phyloP scores from a whole-genome alignment of 371 early-diverging fungal species.

The Mortierella sp. region DNA sequence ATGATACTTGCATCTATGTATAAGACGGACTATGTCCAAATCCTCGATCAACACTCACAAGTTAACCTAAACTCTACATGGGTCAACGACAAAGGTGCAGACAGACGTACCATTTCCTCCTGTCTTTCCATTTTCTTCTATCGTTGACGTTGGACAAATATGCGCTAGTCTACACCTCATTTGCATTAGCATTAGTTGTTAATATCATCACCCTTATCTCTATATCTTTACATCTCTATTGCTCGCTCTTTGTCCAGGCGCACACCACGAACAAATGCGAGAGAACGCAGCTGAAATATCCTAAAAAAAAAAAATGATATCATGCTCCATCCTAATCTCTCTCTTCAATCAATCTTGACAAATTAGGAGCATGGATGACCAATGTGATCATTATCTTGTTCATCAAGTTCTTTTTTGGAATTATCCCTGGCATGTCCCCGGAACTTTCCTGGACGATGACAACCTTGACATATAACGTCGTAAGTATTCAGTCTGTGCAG shows the following conservation, averaged over 20 bases:
- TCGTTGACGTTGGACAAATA: no score
- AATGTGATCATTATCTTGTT: constrained; percentile 82
- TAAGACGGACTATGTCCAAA: constrained; percentile 55
- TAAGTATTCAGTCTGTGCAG: constrained; percentile 58
- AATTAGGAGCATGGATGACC: constrained; percentile 91
- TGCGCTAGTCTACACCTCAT: no score
- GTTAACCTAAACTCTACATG: constrained; percentile 77
- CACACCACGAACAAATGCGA: no score
- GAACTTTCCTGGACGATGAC: constrained; percentile 97
- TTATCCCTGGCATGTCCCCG: constrained; percentile 90
- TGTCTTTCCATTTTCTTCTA: background rate
- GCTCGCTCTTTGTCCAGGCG: background rate
- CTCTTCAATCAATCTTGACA: background rate
- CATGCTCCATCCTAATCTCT: background rate
- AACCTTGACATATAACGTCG: constrained; percentile 89
- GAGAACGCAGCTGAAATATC: no score
- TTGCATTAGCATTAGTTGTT: no score
- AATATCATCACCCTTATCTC: no score
- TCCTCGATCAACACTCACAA: constrained; percentile 73
- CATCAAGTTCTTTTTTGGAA: constrained; percentile 86
- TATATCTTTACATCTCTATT: background rate
- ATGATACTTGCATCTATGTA: constrained; percentile 55
- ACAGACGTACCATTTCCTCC: background rate
- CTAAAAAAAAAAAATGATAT: no score
- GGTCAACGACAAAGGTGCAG: constrained; percentile 75